Evolutionary conservation across 1,139 yeast species (phyloP), one percentile per base, ranked within the genome.

Genomic region (Suhomyces bolitotheri): DNA sequence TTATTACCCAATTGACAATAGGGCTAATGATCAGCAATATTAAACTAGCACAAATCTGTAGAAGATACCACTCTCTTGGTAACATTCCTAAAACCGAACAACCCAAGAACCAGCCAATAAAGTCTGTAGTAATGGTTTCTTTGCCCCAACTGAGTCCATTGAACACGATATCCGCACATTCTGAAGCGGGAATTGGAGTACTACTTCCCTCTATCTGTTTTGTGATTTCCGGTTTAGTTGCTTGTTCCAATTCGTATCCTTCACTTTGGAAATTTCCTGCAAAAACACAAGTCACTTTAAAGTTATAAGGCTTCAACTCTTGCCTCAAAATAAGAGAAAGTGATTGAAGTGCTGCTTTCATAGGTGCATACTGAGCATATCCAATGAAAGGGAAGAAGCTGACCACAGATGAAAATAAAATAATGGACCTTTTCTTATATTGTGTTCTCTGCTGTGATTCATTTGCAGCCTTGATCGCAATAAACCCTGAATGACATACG

Each of bases 201-300:
- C 95, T 83, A 1, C 95, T 72, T 1, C 98, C 98, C 58, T 94
- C 98, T 28, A 94, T 87, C 19, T 62, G 62, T 43, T 72, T 76
- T 2, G 97, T 90, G 40, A 94, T 86, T 17, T 72, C 76, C 0
- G 98, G 98, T 55, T 94, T 94, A 5, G 95, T 83, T 43, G 64
- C 63, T 53, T 90, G 85, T 58, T 94, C 99, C 41, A 80, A 79
- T 5, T 65, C 77, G 51, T 61, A 94, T 0, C 98, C 99, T 58
- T 90, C 97, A 46, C 95, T 83, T 33, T 70, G 75, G 61, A 92
- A 89, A 54, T 88, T 89, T 0, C 98, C 98, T 0, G 97, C 96
- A 51, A 81, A 82, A 0, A 88, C 79, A 49, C 73, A 64, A 3
- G 78, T 66, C 0, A 84, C 76, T 32, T 81, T 63, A 46, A 81